These are phyloP conservation scores for Thalassia testudinum DNA, from an alignment of 116 monocot genomes.

Conservation along the genomic window DNA sequence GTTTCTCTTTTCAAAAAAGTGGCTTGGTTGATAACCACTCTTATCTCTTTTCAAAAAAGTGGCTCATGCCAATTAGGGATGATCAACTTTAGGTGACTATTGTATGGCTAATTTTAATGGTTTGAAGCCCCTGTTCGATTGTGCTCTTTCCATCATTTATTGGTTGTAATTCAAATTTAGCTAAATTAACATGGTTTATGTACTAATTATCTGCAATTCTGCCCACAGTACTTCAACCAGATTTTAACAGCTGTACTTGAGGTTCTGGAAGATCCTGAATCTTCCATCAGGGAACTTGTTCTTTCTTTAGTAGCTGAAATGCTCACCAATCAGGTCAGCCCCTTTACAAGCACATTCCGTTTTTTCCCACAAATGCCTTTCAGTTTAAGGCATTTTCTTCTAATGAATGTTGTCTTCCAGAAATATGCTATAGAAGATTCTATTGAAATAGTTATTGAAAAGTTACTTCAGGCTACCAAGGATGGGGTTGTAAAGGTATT, in stretches of 20 bases:
- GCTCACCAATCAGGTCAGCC: conserved; percentile 75
- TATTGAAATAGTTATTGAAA: conserved; percentile 86
- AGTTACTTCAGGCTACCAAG: conserved; percentile 64
- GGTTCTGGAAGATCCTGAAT: conserved; percentile 66
- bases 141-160: too few relatives aligned
- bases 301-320: conserved; percentile 74
- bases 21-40: too few relatives aligned
- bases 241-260: conserved; percentile 87
- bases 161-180: too few relatives aligned
- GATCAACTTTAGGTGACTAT: too few relatives aligned
- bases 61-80: too few relatives aligned
- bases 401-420: conserved; percentile 17
- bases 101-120: too few relatives aligned
- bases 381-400: too few relatives aligned
- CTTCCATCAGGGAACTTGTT: conserved; percentile 62
- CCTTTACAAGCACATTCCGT: background rate
- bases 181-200: too few relatives aligned
- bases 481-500: conserved; percentile 67
- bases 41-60: too few relatives aligned
- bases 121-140: too few relatives aligned
- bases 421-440: conserved; percentile 85
- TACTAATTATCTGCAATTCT: background rate
- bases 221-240: conserved; percentile 91
- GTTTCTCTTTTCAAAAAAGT: too few relatives aligned
- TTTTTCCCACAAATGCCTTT: background rate